Evolutionary conservation across 805 yeast species (phyloP).

Genomic region (Teunomyces aglyptinius): DNA sequence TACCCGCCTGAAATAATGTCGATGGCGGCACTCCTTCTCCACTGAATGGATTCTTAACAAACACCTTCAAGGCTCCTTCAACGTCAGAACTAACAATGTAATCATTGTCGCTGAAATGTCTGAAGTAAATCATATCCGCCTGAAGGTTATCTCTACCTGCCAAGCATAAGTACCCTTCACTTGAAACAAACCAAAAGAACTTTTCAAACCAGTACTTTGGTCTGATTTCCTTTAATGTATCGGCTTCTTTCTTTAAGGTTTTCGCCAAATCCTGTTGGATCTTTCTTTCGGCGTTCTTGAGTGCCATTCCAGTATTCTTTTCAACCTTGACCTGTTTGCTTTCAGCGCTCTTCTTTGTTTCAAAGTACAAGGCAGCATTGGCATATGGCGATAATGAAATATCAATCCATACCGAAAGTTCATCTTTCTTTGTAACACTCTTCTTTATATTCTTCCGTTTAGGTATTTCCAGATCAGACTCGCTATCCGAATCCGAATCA

Average conservation of each 20-base stretch:
- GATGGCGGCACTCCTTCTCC: constrained; percentile 79
- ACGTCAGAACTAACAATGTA: constrained; percentile 70
- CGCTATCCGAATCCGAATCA: constrained; percentile 32
- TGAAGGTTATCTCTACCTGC: constrained; percentile 85
- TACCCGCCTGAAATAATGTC: constrained; percentile 86
- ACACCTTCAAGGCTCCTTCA: constrained; percentile 70
- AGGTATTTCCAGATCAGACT: constrained; percentile 7
- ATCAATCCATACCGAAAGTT: constrained; percentile 61
- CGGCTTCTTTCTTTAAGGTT: constrained; percentile 52
- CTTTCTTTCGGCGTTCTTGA: constrained; percentile 77
- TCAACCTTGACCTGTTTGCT: constrained; percentile 80
- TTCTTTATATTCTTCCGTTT: constrained; percentile 3
- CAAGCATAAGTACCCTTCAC: constrained; percentile 81
- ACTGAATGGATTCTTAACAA: constrained; percentile 75
- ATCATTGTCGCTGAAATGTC: constrained; percentile 74
- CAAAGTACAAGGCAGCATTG: constrained; percentile 80
- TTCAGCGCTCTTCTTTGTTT: constrained; percentile 69
- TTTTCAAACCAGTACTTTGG: constrained; percentile 90
- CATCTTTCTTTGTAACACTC: constrained; percentile 10
- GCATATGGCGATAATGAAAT: constrained; percentile 77
- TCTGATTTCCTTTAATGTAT: constrained; percentile 57
- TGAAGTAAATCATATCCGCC: constrained; percentile 73
- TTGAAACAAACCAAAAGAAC: constrained; percentile 89
- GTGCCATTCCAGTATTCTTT: constrained; percentile 70
- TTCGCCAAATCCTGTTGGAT: constrained; percentile 70